phyloP scores from a whole-genome alignment of 2,329 filamentous ascomycete species.

The Colletotrichum coccodes region DNA sequence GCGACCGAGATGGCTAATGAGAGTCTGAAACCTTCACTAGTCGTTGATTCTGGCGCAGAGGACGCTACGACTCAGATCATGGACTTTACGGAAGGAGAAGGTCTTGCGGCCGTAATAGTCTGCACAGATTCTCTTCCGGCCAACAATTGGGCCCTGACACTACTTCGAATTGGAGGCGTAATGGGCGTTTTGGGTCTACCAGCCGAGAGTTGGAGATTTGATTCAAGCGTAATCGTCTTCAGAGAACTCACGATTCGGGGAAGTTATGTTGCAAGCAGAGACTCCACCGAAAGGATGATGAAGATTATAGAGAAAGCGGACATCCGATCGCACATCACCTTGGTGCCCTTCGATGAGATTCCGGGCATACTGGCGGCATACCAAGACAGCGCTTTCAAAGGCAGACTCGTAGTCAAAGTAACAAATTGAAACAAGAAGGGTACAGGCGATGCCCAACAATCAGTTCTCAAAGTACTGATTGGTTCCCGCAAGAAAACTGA shows the following conservation, averaged over 20 bases:
- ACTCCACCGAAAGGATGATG: conserved; percentile 44
- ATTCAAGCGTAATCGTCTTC: conserved; percentile 42
- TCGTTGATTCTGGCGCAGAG: conserved; percentile 39
- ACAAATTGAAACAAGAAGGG: neutral
- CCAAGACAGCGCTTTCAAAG: conserved; percentile 40
- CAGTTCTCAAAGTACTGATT: too few relatives aligned
- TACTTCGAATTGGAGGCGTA: conserved; percentile 41
- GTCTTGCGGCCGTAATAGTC: conserved; percentile 42
- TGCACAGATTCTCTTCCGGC: conserved; percentile 44
- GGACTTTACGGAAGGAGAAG: conserved; percentile 42
- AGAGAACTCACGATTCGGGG: conserved; percentile 42
- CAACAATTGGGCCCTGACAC: conserved; percentile 42
- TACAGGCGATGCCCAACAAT: neutral
- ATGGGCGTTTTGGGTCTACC: conserved; percentile 44
- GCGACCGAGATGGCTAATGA: conserved; percentile 38
- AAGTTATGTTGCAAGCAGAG: conserved; percentile 43
- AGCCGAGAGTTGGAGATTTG: conserved; percentile 43
- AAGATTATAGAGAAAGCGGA: conserved; percentile 37
- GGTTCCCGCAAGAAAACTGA: too few relatives aligned
- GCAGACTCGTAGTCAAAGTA: conserved; percentile 42
- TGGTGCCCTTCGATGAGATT: conserved; percentile 39
- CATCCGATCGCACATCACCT: conserved; percentile 41
- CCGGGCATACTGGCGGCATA: conserved; percentile 41
- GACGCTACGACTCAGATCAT: conserved; percentile 35
- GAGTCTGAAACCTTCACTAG: conserved; percentile 38